phyloP scores from a whole-genome alignment of 2,329 filamentous ascomycete species.

The Dactylellina haptotyla region DNA sequence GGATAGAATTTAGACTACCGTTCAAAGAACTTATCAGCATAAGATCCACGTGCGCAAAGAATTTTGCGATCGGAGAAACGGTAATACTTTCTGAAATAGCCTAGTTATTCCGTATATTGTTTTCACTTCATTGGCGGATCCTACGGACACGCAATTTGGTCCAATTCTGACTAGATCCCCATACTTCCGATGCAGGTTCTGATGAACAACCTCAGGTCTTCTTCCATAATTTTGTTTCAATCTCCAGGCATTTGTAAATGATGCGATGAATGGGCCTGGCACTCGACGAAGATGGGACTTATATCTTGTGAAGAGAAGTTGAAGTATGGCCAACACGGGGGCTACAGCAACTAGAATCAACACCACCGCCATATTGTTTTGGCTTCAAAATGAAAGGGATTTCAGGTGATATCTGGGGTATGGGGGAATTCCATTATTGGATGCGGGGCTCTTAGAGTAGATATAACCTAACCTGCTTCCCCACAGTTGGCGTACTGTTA shows the following conservation, averaged over 20 bases:
- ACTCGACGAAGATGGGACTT: constrained; percentile 59
- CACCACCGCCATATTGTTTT: constrained; percentile 22
- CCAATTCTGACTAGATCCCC: constrained; percentile 74
- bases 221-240: constrained; percentile 74
- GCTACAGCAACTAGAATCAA: constrained; percentile 5
- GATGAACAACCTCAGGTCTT: constrained; percentile 74
- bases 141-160: constrained; percentile 38
- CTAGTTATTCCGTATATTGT: constrained; percentile 47
- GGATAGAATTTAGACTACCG: constrained; percentile 41
- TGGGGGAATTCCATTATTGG: not conserved
- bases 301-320: constrained; percentile 34
- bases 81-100: constrained; percentile 40
- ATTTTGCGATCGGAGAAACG: not conserved
- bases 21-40: not conserved
- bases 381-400: not conserved
- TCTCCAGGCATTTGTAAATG: constrained; percentile 77
- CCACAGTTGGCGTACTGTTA: constrained; percentile 1
- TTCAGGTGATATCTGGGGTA: not conserved
- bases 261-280: constrained; percentile 76
- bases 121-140: constrained; percentile 29
- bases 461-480: constrained; percentile 21
- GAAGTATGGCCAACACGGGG: constrained; percentile 7
- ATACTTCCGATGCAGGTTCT: constrained; percentile 74
- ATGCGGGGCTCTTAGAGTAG: constrained; percentile 8
- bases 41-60: not conserved